Percentiles rank a stretch among this genome's conserved stretches.
Evolutionary conservation across 2,329 filamentous ascomycete genomes (phyloP).

Genomic region (Cladosporium halotolerans): DNA sequence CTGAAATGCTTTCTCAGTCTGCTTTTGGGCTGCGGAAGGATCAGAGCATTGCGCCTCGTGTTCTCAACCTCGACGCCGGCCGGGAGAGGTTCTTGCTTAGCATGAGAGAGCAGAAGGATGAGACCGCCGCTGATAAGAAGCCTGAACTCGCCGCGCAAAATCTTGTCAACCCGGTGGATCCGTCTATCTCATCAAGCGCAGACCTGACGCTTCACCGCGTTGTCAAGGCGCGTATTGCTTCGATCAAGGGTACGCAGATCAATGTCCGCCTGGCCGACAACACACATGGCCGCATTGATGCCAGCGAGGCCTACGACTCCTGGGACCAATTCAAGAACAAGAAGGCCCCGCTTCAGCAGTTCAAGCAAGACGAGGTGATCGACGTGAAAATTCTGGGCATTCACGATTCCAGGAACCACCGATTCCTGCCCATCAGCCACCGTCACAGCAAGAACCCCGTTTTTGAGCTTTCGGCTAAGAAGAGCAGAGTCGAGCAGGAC

Average conservation of each 20-base stretch:
- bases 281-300: slow-evolving; percentile 84
- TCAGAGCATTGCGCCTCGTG: slow-evolving; percentile 67
- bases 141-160: slow-evolving; percentile 32
- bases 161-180: slow-evolving; percentile 58
- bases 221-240: slow-evolving; percentile 71
- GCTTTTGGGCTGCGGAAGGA: slow-evolving; percentile 74
- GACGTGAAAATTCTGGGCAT: slow-evolving; percentile 74
- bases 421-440: slow-evolving; percentile 87
- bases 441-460: slow-evolving; percentile 70
- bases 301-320: slow-evolving; percentile 81
- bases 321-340: slow-evolving; percentile 82
- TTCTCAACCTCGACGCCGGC: slow-evolving; percentile 65
- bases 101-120: slow-evolving; percentile 46
- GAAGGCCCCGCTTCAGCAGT: slow-evolving; percentile 70
- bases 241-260: slow-evolving; percentile 83
- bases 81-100: slow-evolving; percentile 64
- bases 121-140: slow-evolving; percentile 17
- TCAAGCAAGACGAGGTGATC: slow-evolving; percentile 64
- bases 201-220: slow-evolving; percentile 69
- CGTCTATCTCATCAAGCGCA: slow-evolving; percentile 55
- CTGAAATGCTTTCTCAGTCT: slow-evolving; percentile 60
- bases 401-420: slow-evolving; percentile 83
- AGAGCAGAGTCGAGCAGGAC: slow-evolving; percentile 26
- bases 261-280: slow-evolving; percentile 86
- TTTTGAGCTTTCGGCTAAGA: slow-evolving; percentile 79